phyloP scores from a whole-genome alignment of 176 grass and related monocot genomes.

The Juncus effusus region DNA sequence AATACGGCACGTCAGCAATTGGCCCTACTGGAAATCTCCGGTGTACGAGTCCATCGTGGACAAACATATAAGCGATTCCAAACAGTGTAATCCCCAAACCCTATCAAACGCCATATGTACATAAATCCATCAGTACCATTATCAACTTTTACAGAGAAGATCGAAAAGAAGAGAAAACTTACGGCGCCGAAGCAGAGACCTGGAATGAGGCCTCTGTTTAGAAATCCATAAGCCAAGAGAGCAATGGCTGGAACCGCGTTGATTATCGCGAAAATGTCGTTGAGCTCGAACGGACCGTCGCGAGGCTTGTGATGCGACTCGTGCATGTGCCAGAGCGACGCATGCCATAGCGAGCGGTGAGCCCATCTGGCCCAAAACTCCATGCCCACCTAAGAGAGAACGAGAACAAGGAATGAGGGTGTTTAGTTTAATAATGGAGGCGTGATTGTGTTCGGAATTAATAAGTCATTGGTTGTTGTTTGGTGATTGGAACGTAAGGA shows the following conservation, averaged over 20 bases:
- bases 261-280: conserved; percentile 89
- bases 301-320: conserved; percentile 80
- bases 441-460: no score
- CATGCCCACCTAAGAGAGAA: conserved; percentile 57
- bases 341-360: conserved; percentile 77
- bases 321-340: conserved; percentile 86
- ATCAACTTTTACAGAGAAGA: no score
- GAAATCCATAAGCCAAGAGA: conserved; percentile 71
- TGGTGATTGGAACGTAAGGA: no score
- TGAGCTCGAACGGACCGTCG: conserved; percentile 88
- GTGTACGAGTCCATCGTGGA: conserved; percentile 75
- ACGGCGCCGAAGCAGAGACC: conserved; percentile 92
- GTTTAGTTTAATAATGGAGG: no score
- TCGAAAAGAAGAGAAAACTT: background rate
- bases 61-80: conserved; percentile 86
- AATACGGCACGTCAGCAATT: conserved; percentile 72
- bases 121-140: no score
- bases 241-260: conserved; percentile 74
- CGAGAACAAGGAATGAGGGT: no score
- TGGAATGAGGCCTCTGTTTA: conserved; percentile 68
- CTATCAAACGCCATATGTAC: conserved; percentile 32
- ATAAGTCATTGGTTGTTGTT: no score
- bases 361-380: conserved; percentile 89
- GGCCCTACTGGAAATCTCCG: conserved; percentile 61
- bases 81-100: conserved; percentile 69